phyloP scores from a whole-genome alignment of 192 early-diverging fungal genomes.

The Glomus cerebriforme region DNA sequence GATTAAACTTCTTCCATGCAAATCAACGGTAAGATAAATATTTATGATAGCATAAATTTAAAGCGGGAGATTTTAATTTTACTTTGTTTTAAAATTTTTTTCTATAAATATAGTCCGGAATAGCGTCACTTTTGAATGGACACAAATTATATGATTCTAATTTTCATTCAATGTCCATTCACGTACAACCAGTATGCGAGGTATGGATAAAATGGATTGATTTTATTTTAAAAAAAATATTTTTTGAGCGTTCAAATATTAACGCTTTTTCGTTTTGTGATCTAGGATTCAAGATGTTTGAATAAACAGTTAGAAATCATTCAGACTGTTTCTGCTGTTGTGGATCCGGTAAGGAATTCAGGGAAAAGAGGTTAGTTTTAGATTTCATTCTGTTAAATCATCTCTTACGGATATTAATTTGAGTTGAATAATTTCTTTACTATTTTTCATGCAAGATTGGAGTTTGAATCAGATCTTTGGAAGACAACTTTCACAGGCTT shows the following conservation, averaged over 20 bases:
- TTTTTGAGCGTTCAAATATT: neutral
- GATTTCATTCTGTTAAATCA: neutral
- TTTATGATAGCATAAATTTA: no score
- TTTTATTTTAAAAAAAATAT: neutral
- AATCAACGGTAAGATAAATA: slow-evolving; percentile 50
- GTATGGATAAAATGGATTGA: slow-evolving; percentile 22
- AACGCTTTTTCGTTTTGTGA: neutral
- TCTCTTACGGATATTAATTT: neutral
- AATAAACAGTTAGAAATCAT: slow-evolving; percentile 58
- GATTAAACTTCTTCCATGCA: slow-evolving; percentile 94
- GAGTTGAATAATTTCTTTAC: neutral
- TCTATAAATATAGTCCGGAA: slow-evolving; percentile 61
- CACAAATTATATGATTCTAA: slow-evolving; percentile 89
- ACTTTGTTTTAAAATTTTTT: neutral
- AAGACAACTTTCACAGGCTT: slow-evolving; percentile 45
- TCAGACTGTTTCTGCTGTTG: slow-evolving; percentile 79
- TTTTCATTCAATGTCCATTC: slow-evolving; percentile 88
- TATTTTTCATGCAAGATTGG: slow-evolving; percentile 43
- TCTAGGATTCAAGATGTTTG: slow-evolving; percentile 50
- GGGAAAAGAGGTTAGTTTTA: slow-evolving; percentile 41
- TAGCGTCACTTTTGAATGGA: slow-evolving; percentile 86
- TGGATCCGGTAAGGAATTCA: slow-evolving; percentile 68
- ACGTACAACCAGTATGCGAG: slow-evolving; percentile 58
- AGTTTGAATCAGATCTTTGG: slow-evolving; percentile 52
- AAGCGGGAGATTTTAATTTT: no score